Conservation (phyloP, 371 early-diverging fungal genomes). For the Apophysomyces elegans region DNA sequence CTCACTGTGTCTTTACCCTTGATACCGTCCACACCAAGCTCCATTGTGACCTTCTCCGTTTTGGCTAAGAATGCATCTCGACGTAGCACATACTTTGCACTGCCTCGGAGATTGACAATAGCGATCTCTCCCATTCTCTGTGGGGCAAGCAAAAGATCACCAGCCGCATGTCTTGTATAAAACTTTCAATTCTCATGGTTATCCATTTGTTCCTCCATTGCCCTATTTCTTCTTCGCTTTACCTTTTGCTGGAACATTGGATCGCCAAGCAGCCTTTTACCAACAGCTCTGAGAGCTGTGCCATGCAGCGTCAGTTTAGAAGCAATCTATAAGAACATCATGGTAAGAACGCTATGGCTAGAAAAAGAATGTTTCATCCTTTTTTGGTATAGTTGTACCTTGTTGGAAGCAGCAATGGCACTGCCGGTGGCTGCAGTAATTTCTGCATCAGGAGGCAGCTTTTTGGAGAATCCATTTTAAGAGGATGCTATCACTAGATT, state of each 20-base stretch:
- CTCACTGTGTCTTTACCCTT: slow-evolving; percentile 32
- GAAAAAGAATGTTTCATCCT: not conserved
- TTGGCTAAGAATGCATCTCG: slow-evolving; percentile 73
- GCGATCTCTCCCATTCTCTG: slow-evolving; percentile 68
- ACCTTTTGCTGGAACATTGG: slow-evolving; percentile 67
- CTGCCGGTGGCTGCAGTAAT: slow-evolving; percentile 67
- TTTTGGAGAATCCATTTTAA: not conserved
- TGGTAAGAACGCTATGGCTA: not conserved
- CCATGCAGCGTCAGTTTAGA: slow-evolving; percentile 59
- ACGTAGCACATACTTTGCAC: slow-evolving; percentile 67
- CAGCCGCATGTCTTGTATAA: slow-evolving; percentile 56
- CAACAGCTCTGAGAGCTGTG: slow-evolving; percentile 53
- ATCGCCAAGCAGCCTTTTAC: slow-evolving; percentile 58
- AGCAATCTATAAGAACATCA: slow-evolving; percentile 30
- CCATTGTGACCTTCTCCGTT: slow-evolving; percentile 65
- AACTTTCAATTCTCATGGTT: slow-evolving; percentile 41
- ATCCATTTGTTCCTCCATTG: not conserved
- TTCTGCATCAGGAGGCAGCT: slow-evolving; percentile 66
- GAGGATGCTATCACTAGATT: too few relatives aligned
- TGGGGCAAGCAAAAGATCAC: slow-evolving; percentile 76
- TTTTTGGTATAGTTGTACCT: slow-evolving; percentile 31
- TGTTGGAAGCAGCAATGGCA: slow-evolving; percentile 63
- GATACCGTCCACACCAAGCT: slow-evolving; percentile 52
- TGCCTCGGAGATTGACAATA: slow-evolving; percentile 63
- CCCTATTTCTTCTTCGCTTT: slow-evolving; percentile 6